Base-by-base conservation (phyloP, 202 grass and related monocot species). In the Brachypodium distachyon region DNA sequence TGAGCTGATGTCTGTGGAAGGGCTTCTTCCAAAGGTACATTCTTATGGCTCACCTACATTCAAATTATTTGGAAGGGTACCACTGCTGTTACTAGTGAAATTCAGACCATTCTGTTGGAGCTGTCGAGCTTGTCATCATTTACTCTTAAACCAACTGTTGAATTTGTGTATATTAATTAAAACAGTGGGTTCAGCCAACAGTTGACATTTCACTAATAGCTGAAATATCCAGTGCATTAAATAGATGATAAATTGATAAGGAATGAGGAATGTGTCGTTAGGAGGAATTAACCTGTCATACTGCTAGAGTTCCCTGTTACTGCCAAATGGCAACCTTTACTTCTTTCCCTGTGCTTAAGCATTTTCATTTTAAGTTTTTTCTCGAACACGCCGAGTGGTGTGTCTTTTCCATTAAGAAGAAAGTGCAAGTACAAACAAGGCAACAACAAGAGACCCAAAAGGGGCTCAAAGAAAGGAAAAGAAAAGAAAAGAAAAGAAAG, bases 11-110 rank as follows among this genome's bases (percentile, higher is more conserved):
- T 62, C 64, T 50, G 64, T 31, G 22, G 78, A 90, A 82, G 84
- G 87, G 19, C 74, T 93, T 77, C 64, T 93, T 80, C 85, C 88
- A 55, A 82, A 90, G 87, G 87, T 90, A 82, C 54, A 46, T 44
- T 58, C 53, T 82, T 31, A 26, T 49, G 12, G 1, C 53, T 82
- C 41, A 26, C 61, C n/a, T 26, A 75, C 27, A 23, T 38, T 40
- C 52, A 52, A 73, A 65, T 74, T 17, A 14, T 74, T 44, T 74
- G 25, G 7, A 64, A 46, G 3, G 26, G 7, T 61, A 42, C 26
- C 54, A 1, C n/a, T 72, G 41, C 33, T 87, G 26, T 48, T 67
- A 38, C 34, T 67, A 26, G 8, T 82, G 32, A 4, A 46, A n/a
- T 43, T 78, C 0, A 1, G 40, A 27, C 32, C 36, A 52, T 53